Evolutionary conservation across 2,329 filamentous ascomycete genomes (phyloP).

Genomic region (Apiospora marii): DNA sequence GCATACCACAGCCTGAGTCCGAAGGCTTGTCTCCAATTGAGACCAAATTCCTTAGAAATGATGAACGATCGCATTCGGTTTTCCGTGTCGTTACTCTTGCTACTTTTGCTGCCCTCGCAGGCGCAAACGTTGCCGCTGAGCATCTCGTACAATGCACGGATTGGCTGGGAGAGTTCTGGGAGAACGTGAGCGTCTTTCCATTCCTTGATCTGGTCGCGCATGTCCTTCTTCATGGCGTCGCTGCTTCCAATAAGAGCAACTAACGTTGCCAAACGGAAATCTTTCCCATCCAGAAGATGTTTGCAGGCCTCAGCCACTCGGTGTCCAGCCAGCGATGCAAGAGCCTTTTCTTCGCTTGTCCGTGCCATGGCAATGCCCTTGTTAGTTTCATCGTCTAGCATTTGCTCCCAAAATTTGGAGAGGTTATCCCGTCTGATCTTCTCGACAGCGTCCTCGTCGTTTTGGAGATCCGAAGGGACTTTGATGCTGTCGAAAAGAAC

Average conservation of each 20-base stretch:
- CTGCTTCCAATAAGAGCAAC: slow-evolving; percentile 83
- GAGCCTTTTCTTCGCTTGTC: slow-evolving; percentile 81
- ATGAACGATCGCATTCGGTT: slow-evolving; percentile 82
- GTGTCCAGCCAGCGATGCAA: slow-evolving; percentile 81
- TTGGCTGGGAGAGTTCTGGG: slow-evolving; percentile 84
- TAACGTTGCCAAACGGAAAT: slow-evolving; percentile 86
- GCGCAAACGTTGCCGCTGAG: slow-evolving; percentile 86
- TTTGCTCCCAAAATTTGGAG: slow-evolving; percentile 69
- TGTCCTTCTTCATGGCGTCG: slow-evolving; percentile 73
- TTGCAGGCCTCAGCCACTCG: slow-evolving; percentile 85
- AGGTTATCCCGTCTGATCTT: slow-evolving; percentile 67
- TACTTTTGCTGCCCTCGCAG: slow-evolving; percentile 78
- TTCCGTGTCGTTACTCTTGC: slow-evolving; percentile 73
- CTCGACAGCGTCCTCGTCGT: slow-evolving; percentile 44
- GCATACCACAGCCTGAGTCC: slow-evolving; percentile 92
- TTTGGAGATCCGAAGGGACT: slow-evolving; percentile 50
- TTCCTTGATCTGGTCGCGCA: slow-evolving; percentile 80
- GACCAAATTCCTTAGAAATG: slow-evolving; percentile 81
- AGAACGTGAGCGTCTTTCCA: slow-evolving; percentile 87
- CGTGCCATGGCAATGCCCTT: slow-evolving; percentile 64
- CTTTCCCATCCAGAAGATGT: slow-evolving; percentile 74
- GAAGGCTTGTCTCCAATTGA: slow-evolving; percentile 95
- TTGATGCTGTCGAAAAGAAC: slow-evolving; percentile 82
- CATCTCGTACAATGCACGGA: slow-evolving; percentile 89
- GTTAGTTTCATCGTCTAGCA: slow-evolving; percentile 68